Conservation (phyloP, 2,329 filamentous ascomycete genomes). For the Talaromyces piceae region DNA sequence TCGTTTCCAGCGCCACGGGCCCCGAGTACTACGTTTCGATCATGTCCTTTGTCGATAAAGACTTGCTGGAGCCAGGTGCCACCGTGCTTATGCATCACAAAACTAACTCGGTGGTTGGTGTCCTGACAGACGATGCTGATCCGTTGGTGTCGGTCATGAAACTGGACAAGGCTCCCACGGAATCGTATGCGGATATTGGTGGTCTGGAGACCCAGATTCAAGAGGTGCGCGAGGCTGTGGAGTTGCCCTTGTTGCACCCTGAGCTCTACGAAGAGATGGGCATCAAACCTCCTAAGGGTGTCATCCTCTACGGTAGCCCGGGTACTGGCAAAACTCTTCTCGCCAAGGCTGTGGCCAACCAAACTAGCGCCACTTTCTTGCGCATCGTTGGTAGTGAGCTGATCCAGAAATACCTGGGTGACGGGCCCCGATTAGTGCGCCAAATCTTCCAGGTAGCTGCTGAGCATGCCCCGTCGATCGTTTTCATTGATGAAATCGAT, state of each 20-base stretch:
- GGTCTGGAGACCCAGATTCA: slow-evolving; percentile 93
- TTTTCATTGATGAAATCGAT: slow-evolving; percentile 99
- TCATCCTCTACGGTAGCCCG: slow-evolving; percentile 94
- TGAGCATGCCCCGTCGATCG: slow-evolving; percentile 92
- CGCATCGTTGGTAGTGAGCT: slow-evolving; percentile 95
- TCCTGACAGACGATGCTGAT: slow-evolving; percentile 92
- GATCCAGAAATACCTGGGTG: slow-evolving; percentile 97
- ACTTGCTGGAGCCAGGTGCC: slow-evolving; percentile 89
- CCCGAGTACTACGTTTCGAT: slow-evolving; percentile 99
- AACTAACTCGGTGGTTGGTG: slow-evolving; percentile 94
- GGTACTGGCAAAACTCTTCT: slow-evolving; percentile 95
- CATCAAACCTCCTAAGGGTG: slow-evolving; percentile 98
- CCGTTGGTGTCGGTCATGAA: slow-evolving; percentile 98
- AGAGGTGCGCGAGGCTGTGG: slow-evolving; percentile 94
- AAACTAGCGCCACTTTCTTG: slow-evolving; percentile 96
- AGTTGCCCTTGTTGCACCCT: slow-evolving; percentile 87
- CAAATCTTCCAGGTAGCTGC: slow-evolving; percentile 87
- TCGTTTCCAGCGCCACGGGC: slow-evolving; percentile 93
- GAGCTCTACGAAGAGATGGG: slow-evolving; percentile 99
- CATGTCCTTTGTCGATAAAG: slow-evolving; percentile 99
- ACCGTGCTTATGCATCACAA: slow-evolving; percentile 96
- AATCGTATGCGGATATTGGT: slow-evolving; percentile 98
- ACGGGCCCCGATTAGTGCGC: slow-evolving; percentile 87
- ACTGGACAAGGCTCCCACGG: slow-evolving; percentile 94
- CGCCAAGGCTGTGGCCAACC: slow-evolving; percentile 95